Evolutionary conservation across 2,329 filamentous ascomycete species (phyloP).

Genomic region (Zymoseptoria tritici): DNA sequence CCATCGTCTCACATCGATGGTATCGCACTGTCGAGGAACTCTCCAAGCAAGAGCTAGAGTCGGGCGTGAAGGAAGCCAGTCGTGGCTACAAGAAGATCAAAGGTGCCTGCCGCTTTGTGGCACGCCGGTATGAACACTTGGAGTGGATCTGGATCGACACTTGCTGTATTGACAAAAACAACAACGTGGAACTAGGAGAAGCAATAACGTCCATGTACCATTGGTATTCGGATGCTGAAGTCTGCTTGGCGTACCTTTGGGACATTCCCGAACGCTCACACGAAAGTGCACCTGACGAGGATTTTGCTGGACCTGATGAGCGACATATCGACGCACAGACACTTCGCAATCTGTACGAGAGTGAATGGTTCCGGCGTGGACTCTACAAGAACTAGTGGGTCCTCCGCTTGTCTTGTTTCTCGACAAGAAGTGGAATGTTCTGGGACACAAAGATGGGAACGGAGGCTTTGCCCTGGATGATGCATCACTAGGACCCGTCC

Average conservation of each 20-base stretch:
- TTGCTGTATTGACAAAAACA: constrained; percentile 18
- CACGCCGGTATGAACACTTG: constrained; percentile 15
- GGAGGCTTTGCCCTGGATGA: background rate
- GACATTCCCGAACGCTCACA: background rate
- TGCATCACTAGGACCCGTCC: background rate
- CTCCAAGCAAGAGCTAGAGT: constrained; percentile 2
- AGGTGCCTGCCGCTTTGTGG: constrained; percentile 6
- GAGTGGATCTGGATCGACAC: constrained; percentile 17
- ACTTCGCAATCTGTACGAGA: constrained; percentile 9
- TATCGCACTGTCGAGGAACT: constrained; percentile 1
- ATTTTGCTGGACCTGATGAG: background rate
- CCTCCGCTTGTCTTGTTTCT: constrained; percentile 14
- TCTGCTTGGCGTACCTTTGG: constrained; percentile 13
- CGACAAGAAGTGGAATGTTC: constrained; percentile 15
- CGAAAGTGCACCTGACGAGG: background rate
- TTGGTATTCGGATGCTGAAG: constrained; percentile 11
- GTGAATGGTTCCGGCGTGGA: constrained; percentile 20
- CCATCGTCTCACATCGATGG: constrained; percentile 17
- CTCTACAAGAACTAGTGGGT: constrained; percentile 20
- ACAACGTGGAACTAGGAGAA: constrained; percentile 13
- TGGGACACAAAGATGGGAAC: constrained; percentile 16
- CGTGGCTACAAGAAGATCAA: constrained; percentile 9
- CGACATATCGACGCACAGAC: background rate
- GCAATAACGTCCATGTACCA: constrained; percentile 19
- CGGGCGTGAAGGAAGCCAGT: background rate